These are phyloP conservation scores for Serendipita sp. DNA, from an alignment of 768 basidiomycete genomes.

Conservation along the genomic window DNA sequence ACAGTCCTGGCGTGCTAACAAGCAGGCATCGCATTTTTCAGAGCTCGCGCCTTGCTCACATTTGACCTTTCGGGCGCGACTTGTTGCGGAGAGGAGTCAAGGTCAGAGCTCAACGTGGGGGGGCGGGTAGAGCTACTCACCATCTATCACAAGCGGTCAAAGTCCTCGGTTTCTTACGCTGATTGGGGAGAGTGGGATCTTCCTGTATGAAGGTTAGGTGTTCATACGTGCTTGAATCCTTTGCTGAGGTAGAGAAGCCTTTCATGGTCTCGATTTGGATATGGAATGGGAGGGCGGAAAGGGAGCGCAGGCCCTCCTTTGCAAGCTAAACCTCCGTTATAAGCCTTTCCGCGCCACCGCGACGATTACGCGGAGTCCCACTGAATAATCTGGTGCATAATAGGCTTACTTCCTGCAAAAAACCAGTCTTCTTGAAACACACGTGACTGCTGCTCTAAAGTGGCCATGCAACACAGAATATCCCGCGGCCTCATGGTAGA, in stretches of 20 bases:
- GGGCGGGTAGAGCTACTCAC: background rate
- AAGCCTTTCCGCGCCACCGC: background rate
- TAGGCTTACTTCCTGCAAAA: background rate
- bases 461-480: no score
- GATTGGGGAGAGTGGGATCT: background rate
- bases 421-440: background rate
- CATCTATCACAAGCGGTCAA: slow-evolving; percentile 4
- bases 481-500: no score
- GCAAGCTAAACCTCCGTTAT: background rate
- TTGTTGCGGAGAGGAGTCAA: background rate
- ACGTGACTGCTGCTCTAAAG: no score
- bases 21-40: background rate
- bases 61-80: slow-evolving; percentile 1
- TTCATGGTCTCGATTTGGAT: background rate
- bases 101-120: background rate
- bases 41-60: background rate
- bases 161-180: slow-evolving; percentile 1
- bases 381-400: background rate
- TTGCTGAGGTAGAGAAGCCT: background rate
- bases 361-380: background rate
- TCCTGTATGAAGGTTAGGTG: background rate
- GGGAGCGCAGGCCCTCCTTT: background rate
- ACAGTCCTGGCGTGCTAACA: background rate
- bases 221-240: background rate
- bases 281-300: background rate